Evolutionary conservation across 164 flowering plant genomes (phyloP).

Genomic region (Buxus sempervirens): DNA sequence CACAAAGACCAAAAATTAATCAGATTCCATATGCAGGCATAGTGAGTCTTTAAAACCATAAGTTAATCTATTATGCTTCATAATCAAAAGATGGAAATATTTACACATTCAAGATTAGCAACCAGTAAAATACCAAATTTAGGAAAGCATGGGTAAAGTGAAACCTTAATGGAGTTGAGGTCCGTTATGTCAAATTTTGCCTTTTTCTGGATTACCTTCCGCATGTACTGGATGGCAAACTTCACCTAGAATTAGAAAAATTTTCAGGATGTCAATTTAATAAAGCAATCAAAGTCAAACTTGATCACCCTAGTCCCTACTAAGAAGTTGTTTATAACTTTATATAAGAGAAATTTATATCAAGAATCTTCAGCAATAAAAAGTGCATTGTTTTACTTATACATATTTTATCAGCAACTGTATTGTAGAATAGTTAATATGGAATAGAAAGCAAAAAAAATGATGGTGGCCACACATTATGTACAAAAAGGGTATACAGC

Average conservation of each 20-base stretch:
- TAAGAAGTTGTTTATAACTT: neutral
- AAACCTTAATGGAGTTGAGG: conserved; percentile 81
- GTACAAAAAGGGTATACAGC: too few species aligned
- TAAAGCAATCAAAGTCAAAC: neutral
- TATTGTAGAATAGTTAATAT: too few species aligned
- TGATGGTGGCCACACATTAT: too few species aligned
- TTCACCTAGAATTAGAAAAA: conserved; percentile 56
- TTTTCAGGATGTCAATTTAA: neutral
- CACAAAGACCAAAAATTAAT: neutral
- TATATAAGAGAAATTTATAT: neutral
- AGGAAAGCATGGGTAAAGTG: neutral
- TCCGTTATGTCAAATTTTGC: conserved; percentile 93
- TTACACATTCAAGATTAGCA: neutral
- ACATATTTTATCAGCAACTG: neutral
- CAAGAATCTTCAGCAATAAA: neutral
- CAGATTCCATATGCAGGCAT: neutral
- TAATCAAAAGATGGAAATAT: neutral
- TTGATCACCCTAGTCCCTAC: neutral
- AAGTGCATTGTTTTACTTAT: neutral
- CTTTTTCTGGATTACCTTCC: conserved; percentile 72
- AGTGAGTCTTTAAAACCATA: neutral
- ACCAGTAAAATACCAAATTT: neutral
- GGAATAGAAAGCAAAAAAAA: too few species aligned
- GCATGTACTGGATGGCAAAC: conserved; percentile 89
- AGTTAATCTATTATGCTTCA: neutral